Conservation (phyloP, 2,329 filamentous ascomycete genomes). For the Hypoxylon sp. region DNA sequence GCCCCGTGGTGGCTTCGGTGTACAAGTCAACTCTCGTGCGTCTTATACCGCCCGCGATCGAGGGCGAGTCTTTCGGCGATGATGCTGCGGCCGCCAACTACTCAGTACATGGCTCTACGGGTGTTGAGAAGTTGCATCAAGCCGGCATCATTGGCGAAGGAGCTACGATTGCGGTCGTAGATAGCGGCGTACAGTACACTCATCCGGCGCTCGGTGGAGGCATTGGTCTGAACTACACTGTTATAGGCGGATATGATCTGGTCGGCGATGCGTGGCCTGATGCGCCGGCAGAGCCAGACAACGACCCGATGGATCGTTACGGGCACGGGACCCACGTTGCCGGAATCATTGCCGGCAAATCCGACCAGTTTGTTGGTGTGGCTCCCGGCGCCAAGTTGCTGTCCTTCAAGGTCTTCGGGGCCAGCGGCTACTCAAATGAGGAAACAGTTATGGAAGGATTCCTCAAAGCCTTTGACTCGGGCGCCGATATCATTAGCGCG, state of each 20-base stretch:
- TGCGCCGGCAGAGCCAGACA: slow-evolving; percentile 40
- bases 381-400: slow-evolving; percentile 47
- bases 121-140: slow-evolving; percentile 46
- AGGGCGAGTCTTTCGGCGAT: slow-evolving; percentile 44
- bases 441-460: slow-evolving; percentile 48
- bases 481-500: slow-evolving; percentile 48
- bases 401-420: slow-evolving; percentile 47
- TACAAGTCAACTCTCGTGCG: slow-evolving; percentile 44
- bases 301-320: slow-evolving; percentile 45
- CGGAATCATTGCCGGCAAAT: slow-evolving; percentile 47
- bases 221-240: slow-evolving; percentile 46
- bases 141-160: slow-evolving; percentile 48
- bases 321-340: slow-evolving; percentile 48
- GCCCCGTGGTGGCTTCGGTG: slow-evolving; percentile 40
- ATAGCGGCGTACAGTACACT: slow-evolving; percentile 48
- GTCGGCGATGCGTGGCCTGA: slow-evolving; percentile 48
- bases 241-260: slow-evolving; percentile 49
- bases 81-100: slow-evolving; percentile 46
- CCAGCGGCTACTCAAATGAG: slow-evolving; percentile 44
- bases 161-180: slow-evolving; percentile 47
- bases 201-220: slow-evolving; percentile 50
- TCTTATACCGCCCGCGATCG: slow-evolving; percentile 29
- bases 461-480: slow-evolving; percentile 47
- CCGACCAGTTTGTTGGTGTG: slow-evolving; percentile 48
- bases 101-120: slow-evolving; percentile 47